Percentiles rank a stretch among this genome's conserved stretches.
These are phyloP conservation scores for Ustilago vetiveriae DNA, from an alignment of 1,284 basidiomycete genomes.

Conservation along the genomic window DNA sequence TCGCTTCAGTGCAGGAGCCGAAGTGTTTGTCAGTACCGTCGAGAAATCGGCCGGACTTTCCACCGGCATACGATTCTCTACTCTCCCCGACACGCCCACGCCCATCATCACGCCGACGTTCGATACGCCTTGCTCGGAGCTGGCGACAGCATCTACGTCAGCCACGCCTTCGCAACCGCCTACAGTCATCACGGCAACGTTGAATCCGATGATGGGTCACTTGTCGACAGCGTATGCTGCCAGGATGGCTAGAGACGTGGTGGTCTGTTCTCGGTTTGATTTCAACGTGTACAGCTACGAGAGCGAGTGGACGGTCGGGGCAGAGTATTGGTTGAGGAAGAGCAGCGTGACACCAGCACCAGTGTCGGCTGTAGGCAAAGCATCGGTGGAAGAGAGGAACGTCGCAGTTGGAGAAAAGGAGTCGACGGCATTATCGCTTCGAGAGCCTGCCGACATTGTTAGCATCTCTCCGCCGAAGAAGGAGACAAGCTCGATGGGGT, in stretches of 20 bases:
- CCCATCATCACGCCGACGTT: slow-evolving; percentile 4
- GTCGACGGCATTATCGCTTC: neutral
- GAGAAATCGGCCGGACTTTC: slow-evolving; percentile 94
- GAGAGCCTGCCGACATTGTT: neutral
- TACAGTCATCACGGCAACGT: slow-evolving; percentile 90
- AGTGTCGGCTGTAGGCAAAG: too few species aligned
- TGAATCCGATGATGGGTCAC: slow-evolving; percentile 97
- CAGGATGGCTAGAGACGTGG: slow-evolving; percentile 84
- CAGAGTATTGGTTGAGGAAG: slow-evolving; percentile 57
- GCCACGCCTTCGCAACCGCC: slow-evolving; percentile 74
- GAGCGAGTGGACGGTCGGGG: slow-evolving; percentile 87
- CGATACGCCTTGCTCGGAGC: neutral
- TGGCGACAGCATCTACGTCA: neutral
- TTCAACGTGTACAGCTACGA: slow-evolving; percentile 98
- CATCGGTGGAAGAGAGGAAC: too few species aligned
- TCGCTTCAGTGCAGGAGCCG: slow-evolving; percentile 88
- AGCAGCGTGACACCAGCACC: too few species aligned
- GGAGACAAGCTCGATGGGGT: too few species aligned
- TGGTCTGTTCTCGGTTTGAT: slow-evolving; percentile 88
- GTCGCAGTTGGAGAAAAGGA: neutral
- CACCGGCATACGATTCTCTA: slow-evolving; percentile 90
- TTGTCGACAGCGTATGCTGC: slow-evolving; percentile 90
- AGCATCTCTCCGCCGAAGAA: too few species aligned
- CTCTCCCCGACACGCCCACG: slow-evolving; percentile 76
- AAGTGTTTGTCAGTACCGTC: slow-evolving; percentile 90